A percentile compares a stretch with the other conserved stretches of the same genome.
phyloP scores from a whole-genome alignment of 176 grass and related monocot genomes.

The Calamus simplicifolius region DNA sequence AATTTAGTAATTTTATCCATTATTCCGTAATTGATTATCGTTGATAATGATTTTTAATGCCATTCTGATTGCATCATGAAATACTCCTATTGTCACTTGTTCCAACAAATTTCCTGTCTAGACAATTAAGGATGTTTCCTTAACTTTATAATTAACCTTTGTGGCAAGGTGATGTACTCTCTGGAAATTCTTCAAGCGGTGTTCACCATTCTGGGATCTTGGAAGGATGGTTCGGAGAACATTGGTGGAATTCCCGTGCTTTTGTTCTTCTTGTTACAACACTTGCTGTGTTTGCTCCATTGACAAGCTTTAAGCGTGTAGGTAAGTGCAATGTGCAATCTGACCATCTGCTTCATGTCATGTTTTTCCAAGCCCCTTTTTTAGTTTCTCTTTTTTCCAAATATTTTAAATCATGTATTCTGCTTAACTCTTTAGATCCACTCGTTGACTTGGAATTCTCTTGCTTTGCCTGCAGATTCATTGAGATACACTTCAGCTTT shows the following conservation, averaged over 20 bases:
- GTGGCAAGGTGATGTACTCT: slow-evolving; percentile 70
- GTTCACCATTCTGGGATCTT: slow-evolving; percentile 66
- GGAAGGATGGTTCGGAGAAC: slow-evolving; percentile 88
- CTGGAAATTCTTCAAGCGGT: slow-evolving; percentile 77
- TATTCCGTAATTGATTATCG: too few relatives aligned
- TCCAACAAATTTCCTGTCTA: too few relatives aligned
- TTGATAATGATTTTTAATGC: too few relatives aligned
- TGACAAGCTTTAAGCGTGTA: slow-evolving; percentile 71
- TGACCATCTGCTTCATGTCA: too few relatives aligned
- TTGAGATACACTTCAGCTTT: slow-evolving; percentile 79
- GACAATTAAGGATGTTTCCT: too few relatives aligned
- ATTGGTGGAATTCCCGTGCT: slow-evolving; percentile 60
- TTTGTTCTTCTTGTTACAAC: slow-evolving; percentile 64
- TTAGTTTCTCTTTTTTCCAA: too few relatives aligned
- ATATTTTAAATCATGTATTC: too few relatives aligned
- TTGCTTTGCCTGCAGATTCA: slow-evolving; percentile 40
- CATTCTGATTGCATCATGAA: too few relatives aligned
- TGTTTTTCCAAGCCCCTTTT: too few relatives aligned
- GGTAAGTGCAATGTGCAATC: slow-evolving; percentile 50
- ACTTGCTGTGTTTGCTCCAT: slow-evolving; percentile 69
- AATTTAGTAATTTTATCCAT: too few relatives aligned
- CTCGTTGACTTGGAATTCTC: neutral
- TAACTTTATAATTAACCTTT: neutral
- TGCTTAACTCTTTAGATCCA: too few relatives aligned
- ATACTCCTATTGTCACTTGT: too few relatives aligned